These are phyloP conservation scores for Geranomyces michiganensis DNA, from an alignment of 192 early-diverging fungal species.

Conservation along the genomic window DNA sequence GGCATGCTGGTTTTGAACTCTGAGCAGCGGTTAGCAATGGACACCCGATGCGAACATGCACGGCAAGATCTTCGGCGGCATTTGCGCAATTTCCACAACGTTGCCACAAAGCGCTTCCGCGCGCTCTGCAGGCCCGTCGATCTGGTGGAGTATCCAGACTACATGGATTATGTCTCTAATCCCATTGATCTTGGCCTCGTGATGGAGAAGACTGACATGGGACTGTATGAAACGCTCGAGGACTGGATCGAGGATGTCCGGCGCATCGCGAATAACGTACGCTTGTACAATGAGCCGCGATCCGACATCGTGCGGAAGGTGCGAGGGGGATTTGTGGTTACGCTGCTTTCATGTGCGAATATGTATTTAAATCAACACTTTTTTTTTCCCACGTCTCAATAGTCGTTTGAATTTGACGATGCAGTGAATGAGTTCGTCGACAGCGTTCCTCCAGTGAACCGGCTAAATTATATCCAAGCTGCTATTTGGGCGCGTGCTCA, in stretches of 20 bases:
- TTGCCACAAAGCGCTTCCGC: slow-evolving; percentile 44
- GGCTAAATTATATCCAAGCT: slow-evolving; percentile 21
- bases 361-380: too few species aligned
- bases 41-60: slow-evolving; percentile 56
- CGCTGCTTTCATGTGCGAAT: too few species aligned
- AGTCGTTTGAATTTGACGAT: slow-evolving; percentile 1
- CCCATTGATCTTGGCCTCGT: slow-evolving; percentile 33
- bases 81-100: slow-evolving; percentile 57
- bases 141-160: slow-evolving; percentile 48
- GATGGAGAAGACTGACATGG: slow-evolving; percentile 17
- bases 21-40: slow-evolving; percentile 49
- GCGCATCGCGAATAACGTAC: slow-evolving; percentile 15
- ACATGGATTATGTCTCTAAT: slow-evolving; percentile 44
- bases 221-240: slow-evolving; percentile 31
- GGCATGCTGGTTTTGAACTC: slow-evolving; percentile 54
- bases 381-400: too few species aligned
- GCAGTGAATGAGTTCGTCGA: slow-evolving; percentile 15
- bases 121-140: slow-evolving; percentile 49
- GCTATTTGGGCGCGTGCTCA: slow-evolving; percentile 5
- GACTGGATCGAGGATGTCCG: slow-evolving; percentile 32
- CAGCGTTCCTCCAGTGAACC: slow-evolving; percentile 14
- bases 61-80: slow-evolving; percentile 58
- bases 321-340: not conserved
- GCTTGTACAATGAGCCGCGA: slow-evolving; percentile 23
- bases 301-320: slow-evolving; percentile 29